These are phyloP conservation scores for Hirschfeldia incana DNA, from an alignment of 345 rosid species.

Conservation along the genomic window DNA sequence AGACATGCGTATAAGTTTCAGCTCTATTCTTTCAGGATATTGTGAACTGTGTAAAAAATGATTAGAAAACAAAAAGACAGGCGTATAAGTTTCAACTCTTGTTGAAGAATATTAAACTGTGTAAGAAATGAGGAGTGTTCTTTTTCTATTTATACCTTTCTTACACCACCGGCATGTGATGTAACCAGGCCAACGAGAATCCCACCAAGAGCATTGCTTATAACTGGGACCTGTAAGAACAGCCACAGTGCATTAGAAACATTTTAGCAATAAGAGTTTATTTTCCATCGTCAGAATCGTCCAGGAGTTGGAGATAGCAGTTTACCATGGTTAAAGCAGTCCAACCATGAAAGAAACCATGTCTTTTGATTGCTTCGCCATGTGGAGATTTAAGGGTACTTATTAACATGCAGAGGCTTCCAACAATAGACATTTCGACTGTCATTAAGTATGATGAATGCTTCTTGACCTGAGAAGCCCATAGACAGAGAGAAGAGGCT, in stretches of 20 bases:
- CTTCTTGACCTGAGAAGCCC: conserved; percentile 98
- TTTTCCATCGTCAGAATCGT: too few relatives aligned
- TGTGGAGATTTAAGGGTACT: conserved; percentile 92
- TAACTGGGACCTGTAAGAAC: conserved; percentile 67
- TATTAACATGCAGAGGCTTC: conserved; percentile 82
- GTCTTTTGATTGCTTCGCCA: conserved; percentile 79
- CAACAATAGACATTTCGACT: conserved; percentile 92
- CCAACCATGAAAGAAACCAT: conserved; percentile 95
- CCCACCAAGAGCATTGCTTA: conserved; percentile 85
- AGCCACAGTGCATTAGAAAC: neutral
- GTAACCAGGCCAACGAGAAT: conserved; percentile 98
- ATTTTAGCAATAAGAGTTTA: neutral
- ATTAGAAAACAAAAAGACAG: too few relatives aligned
- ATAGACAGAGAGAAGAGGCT: conserved; percentile 92
- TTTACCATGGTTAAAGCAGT: conserved; percentile 69
- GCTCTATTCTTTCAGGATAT: neutral
- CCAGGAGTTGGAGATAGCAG: conserved; percentile 6
- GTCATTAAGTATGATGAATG: conserved; percentile 97
- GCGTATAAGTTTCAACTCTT: too few relatives aligned
- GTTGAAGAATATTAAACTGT: too few relatives aligned
- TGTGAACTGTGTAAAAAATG: neutral
- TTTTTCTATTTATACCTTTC: conserved; percentile 68
- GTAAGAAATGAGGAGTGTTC: neutral
- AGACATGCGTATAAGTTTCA: neutral
- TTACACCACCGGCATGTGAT: conserved; percentile 93